phyloP scores from a whole-genome alignment of 495 filamentous ascomycete genomes.

The Penicillium atrosanguineum region DNA sequence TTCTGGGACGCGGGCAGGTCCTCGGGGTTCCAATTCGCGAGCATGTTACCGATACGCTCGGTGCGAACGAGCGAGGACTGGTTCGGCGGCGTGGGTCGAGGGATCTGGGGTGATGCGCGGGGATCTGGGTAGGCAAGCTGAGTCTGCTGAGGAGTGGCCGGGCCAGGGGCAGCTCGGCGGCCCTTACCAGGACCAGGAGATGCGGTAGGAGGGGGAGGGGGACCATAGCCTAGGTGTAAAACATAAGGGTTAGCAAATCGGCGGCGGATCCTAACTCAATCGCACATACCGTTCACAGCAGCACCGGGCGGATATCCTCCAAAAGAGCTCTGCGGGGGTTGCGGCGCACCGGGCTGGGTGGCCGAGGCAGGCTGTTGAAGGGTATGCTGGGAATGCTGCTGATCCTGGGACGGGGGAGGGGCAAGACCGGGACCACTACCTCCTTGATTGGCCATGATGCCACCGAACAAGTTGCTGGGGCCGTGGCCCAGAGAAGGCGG shows the following conservation, averaged over 20 bases:
- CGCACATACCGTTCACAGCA: slow-evolving; percentile 63
- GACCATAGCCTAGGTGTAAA: slow-evolving; percentile 51
- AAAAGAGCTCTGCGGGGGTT: slow-evolving; percentile 56
- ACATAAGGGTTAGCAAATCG: slow-evolving; percentile 28
- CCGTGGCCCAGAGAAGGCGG: slow-evolving; percentile 89
- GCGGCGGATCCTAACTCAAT: slow-evolving; percentile 16
- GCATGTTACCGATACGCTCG: slow-evolving; percentile 67
- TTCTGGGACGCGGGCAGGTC: slow-evolving; percentile 78
- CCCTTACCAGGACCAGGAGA: slow-evolving; percentile 80
- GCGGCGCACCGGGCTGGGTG: slow-evolving; percentile 62
- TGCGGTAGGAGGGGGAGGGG: slow-evolving; percentile 77
- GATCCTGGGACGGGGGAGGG: slow-evolving; percentile 70
- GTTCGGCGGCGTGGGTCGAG: slow-evolving; percentile 73
- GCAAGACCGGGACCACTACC: slow-evolving; percentile 84
- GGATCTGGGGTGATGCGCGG: slow-evolving; percentile 79
- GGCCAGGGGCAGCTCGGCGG: slow-evolving; percentile 61
- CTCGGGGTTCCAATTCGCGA: slow-evolving; percentile 86
- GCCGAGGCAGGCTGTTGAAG: slow-evolving; percentile 59
- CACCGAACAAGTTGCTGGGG: slow-evolving; percentile 85
- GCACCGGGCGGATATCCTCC: slow-evolving; percentile 62
- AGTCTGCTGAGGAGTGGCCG: slow-evolving; percentile 87
- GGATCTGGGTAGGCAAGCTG: slow-evolving; percentile 81
- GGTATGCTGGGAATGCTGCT: slow-evolving; percentile 57
- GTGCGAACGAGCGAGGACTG: slow-evolving; percentile 46
- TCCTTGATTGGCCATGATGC: slow-evolving; percentile 90